phyloP scores from a whole-genome alignment of 805 yeast genomes.

The Lipomyces spencermartinsiae region DNA sequence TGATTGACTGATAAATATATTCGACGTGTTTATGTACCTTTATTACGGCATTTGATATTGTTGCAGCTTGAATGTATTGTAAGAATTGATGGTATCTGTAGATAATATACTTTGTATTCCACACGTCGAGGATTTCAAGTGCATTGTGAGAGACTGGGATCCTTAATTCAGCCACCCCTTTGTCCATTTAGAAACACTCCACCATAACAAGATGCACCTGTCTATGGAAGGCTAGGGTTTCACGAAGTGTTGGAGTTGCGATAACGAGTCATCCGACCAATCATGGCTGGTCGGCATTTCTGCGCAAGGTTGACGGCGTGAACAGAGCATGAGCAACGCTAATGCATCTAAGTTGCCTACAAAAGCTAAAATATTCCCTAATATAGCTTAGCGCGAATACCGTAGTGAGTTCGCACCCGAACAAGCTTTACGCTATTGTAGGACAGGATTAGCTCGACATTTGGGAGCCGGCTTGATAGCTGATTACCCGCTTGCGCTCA shows the following conservation, averaged over 20 bases:
- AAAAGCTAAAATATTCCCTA: not conserved
- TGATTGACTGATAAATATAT: not conserved
- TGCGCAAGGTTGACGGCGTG: no score
- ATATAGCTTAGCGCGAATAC: slow-evolving; percentile 1
- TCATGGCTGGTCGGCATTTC: no score
- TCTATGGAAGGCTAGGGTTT: no score
- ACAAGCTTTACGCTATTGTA: not conserved
- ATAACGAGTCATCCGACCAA: no score
- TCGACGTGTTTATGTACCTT: slow-evolving; percentile 5
- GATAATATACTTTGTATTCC: not conserved
- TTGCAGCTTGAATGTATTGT: not conserved
- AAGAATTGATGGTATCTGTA: not conserved
- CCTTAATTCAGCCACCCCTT: no score
- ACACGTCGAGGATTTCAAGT: no score
- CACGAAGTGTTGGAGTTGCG: no score
- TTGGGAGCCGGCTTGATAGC: slow-evolving; percentile 1
- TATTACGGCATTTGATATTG: not conserved
- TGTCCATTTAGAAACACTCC: no score
- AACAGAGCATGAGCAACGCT: not conserved
- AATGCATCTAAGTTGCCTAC: not conserved
- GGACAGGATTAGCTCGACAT: not conserved
- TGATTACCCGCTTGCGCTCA: slow-evolving; percentile 17
- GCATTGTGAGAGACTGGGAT: no score
- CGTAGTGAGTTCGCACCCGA: not conserved
- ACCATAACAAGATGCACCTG: no score